phyloP scores from a whole-genome alignment of 352 stramenopile genomes.

The Phytophthora cryptogea region DNA sequence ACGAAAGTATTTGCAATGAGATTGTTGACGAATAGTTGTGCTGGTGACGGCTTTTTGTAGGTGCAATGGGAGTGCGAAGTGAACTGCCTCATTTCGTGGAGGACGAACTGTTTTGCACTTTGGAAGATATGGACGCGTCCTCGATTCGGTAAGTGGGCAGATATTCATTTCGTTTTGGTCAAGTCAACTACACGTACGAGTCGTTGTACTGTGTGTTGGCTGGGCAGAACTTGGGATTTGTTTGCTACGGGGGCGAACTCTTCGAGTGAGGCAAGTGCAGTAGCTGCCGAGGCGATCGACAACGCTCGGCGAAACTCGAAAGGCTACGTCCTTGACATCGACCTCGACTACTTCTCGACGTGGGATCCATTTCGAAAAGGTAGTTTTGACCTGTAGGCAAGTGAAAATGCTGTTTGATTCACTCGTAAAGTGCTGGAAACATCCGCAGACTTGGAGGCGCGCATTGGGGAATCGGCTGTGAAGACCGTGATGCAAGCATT shows the following conservation, averaged over 20 bases:
- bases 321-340: conserved; percentile 79
- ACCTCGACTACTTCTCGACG: conserved; percentile 91
- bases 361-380: conserved; percentile 85
- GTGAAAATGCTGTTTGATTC: background rate
- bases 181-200: too few relatives aligned
- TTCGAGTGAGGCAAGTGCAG: conserved; percentile 2
- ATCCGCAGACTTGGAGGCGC: conserved; percentile 47
- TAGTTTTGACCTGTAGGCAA: conserved; percentile 6
- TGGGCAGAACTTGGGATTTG: conserved; percentile 43
- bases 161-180: background rate
- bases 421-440: background rate
- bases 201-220: background rate
- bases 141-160: conserved; percentile 32
- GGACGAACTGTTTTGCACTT: conserved; percentile 59
- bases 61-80: conserved; percentile 57
- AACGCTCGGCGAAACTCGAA: conserved; percentile 32
- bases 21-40: background rate
- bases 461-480: conserved; percentile 25
- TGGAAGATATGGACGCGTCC: conserved; percentile 34
- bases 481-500: conserved; percentile 46
- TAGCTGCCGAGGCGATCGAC: conserved; percentile 22
- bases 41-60: conserved; percentile 10
- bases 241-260: conserved; percentile 36
- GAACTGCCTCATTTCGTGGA: conserved; percentile 73
- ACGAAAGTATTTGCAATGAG: background rate